Evolutionary conservation across 1,284 basidiomycete species (phyloP).

Genomic region (Naganishia albida): DNA sequence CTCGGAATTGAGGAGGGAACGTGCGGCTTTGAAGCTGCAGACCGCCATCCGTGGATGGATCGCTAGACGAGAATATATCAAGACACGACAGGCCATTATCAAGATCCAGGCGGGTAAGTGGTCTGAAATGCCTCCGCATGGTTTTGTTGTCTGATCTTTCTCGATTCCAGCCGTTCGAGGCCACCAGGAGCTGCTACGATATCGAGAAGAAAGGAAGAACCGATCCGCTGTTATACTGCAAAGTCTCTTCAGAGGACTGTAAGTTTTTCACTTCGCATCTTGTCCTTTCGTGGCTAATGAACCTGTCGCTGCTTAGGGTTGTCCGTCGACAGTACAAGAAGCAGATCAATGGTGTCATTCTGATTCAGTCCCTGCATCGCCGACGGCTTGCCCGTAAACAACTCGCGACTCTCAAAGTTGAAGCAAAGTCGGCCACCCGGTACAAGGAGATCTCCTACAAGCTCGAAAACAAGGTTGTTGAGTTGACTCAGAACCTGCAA

Average conservation of each 20-base stretch:
- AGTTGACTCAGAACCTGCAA: constrained; percentile 95
- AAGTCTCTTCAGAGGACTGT: constrained; percentile 84
- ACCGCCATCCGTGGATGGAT: constrained; percentile 69
- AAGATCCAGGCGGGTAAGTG: constrained; percentile 82
- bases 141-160: background rate
- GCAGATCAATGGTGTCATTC: constrained; percentile 74
- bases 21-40: constrained; percentile 77
- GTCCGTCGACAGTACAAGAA: constrained; percentile 65
- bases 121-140: too few relatives aligned
- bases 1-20: constrained; percentile 69
- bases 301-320: constrained; percentile 58
- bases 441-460: constrained; percentile 99
- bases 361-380: constrained; percentile 88
- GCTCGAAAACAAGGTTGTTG: constrained; percentile 98
- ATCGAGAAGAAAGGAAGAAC: constrained; percentile 63
- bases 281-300: constrained; percentile 7
- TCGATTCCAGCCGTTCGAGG: constrained; percentile 72
- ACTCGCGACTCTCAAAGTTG: constrained; percentile 76
- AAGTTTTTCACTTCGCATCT: constrained; percentile 51
- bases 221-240: constrained; percentile 77
- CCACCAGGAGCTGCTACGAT: constrained; percentile 68
- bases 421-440: constrained; percentile 94
- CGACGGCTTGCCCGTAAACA: constrained; percentile 84
- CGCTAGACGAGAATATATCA: constrained; percentile 70
- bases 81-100: constrained; percentile 66